A percentile compares a stretch with the other conserved stretches of the same genome.
Conservation (phyloP, 2,329 filamentous ascomycete species). For the Colletotrichum eleusines region DNA sequence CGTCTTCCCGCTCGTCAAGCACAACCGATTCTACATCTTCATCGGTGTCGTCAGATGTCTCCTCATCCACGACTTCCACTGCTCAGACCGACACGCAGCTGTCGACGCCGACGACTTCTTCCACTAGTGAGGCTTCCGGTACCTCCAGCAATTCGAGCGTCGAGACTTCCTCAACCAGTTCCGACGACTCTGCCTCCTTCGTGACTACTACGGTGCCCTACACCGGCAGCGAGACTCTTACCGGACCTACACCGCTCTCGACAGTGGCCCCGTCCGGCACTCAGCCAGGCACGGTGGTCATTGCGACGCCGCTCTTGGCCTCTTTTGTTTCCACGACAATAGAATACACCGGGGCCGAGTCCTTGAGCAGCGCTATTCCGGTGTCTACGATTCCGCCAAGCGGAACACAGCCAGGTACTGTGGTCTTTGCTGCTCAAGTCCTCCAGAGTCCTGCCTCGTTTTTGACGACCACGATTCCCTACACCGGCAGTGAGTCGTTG, state of each 20-base stretch:
- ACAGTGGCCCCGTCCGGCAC: slow-evolving; percentile 19
- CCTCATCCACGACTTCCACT: background rate
- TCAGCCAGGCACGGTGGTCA: slow-evolving; percentile 29
- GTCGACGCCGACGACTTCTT: background rate
- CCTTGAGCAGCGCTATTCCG: background rate
- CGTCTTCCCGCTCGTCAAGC: background rate
- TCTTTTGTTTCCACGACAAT: slow-evolving; percentile 10
- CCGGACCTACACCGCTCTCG: slow-evolving; percentile 12
- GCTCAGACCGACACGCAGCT: background rate
- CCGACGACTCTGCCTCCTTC: background rate
- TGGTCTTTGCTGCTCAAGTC: background rate
- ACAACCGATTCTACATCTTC: background rate
- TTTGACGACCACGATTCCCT: slow-evolving; percentile 7
- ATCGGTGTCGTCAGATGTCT: background rate
- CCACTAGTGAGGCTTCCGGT: background rate
- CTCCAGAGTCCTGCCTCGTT: background rate
- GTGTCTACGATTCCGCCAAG: slow-evolving; percentile 2
- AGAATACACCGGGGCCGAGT: slow-evolving; percentile 2
- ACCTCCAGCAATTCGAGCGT: background rate
- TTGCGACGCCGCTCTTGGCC: slow-evolving; percentile 9
- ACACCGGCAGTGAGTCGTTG: background rate
- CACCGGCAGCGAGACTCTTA: slow-evolving; percentile 25
- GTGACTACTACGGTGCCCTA: slow-evolving; percentile 10
- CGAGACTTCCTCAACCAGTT: too few species aligned
- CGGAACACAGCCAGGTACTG: slow-evolving; percentile 7